Percentiles rank a stretch among this genome's conserved stretches.
Conservation (phyloP, 805 yeast genomes). For the Lipomyces starkeyi region DNA sequence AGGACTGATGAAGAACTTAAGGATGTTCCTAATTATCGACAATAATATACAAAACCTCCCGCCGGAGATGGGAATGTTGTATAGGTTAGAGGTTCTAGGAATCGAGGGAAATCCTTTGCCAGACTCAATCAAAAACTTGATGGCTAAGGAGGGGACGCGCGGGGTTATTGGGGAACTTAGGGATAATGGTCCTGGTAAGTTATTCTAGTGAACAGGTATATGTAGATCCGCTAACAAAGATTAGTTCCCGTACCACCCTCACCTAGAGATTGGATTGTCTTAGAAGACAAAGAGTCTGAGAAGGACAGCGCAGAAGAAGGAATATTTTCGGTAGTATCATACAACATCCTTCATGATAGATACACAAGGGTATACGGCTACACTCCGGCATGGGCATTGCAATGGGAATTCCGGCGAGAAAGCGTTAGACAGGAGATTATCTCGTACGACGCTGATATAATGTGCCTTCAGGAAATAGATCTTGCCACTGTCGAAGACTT, state of each 20-base stretch:
- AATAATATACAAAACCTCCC: constrained; percentile 80
- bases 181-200: constrained; percentile 67
- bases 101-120: constrained; percentile 91
- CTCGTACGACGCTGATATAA: constrained; percentile 68
- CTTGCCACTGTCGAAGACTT: constrained; percentile 81
- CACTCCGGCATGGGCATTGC: constrained; percentile 96
- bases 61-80: constrained; percentile 80
- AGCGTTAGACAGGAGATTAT: constrained; percentile 74
- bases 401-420: constrained; percentile 89
- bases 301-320: constrained; percentile 25
- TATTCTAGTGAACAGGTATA: neutral
- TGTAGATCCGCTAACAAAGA: neutral
- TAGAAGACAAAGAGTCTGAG: constrained; percentile 69
- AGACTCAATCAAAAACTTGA: constrained; percentile 62
- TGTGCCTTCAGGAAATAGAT: constrained; percentile 96
- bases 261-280: constrained; percentile 81
- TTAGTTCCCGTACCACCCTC: constrained; percentile 58
- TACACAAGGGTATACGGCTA: constrained; percentile 93
- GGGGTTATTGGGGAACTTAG: constrained; percentile 80
- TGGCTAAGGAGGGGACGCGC: constrained; percentile 83
- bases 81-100: constrained; percentile 85
- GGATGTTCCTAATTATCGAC: constrained; percentile 85
- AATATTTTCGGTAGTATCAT: constrained; percentile 78
- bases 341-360: constrained; percentile 92
- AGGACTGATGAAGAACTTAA: constrained; percentile 79